These are phyloP conservation scores for Geranium rotundifolium DNA, from an alignment of 345 rosid genomes.

Conservation along the genomic window DNA sequence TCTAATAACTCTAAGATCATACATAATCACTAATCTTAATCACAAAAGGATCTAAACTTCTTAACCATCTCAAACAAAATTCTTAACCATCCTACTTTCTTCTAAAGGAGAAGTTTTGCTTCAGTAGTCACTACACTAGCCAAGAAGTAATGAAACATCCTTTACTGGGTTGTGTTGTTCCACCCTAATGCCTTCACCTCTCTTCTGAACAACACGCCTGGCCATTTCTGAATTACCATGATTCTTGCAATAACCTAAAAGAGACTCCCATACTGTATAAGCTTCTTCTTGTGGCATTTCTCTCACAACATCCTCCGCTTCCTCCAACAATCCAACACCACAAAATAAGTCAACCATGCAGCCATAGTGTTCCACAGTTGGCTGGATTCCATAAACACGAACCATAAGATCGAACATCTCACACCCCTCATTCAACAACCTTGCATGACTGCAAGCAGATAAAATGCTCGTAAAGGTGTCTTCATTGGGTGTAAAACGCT, in stretches of 20 bases:
- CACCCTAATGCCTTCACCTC: slow-evolving; percentile 6
- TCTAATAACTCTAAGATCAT: no score
- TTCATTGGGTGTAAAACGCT: slow-evolving; percentile 27
- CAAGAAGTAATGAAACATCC: slow-evolving; percentile 26
- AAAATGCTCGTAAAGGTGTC: slow-evolving; percentile 30
- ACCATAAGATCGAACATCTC: slow-evolving; percentile 22
- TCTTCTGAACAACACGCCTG: slow-evolving; percentile 21
- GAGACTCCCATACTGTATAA: slow-evolving; percentile 22
- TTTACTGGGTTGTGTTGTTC: slow-evolving; percentile 17
- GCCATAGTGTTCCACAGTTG: slow-evolving; percentile 14
- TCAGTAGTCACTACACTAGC: slow-evolving; percentile 21
- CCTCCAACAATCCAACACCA: no score
- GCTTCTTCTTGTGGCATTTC: slow-evolving; percentile 19
- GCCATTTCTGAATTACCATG: slow-evolving; percentile 35
- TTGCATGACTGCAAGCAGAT: slow-evolving; percentile 44
- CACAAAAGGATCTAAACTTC: no score
- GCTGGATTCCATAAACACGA: slow-evolving; percentile 22
- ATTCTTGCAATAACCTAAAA: slow-evolving; percentile 31
- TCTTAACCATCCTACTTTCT: no score
- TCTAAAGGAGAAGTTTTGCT: no score
- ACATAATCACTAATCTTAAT: no score
- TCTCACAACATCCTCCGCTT: slow-evolving; percentile 12
- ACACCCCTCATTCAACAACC: slow-evolving; percentile 30
- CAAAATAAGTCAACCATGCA: no score
- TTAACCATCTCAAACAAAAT: no score